Evolutionary conservation across 2,329 filamentous ascomycete species (phyloP).

Genomic region (Cryoendolithus antarcticus): DNA sequence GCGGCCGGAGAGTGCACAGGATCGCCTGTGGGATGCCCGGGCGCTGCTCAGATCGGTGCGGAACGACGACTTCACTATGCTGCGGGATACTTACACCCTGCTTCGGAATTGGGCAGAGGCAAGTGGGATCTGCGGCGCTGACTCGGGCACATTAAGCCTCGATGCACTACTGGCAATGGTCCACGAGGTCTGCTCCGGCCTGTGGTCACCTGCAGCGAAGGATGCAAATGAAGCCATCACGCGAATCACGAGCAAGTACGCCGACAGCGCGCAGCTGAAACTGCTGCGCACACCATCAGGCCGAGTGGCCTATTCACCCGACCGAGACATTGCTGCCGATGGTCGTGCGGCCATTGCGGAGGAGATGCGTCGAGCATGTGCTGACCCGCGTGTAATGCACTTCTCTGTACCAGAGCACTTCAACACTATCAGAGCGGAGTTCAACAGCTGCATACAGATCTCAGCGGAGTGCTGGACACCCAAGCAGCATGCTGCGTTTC

Average conservation of each 20-base stretch:
- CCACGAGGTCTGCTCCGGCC: no score
- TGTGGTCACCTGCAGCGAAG: no score
- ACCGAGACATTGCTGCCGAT: neutral
- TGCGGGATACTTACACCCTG: neutral
- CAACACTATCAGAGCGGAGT: neutral
- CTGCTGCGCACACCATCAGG: neutral
- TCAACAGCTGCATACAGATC: neutral
- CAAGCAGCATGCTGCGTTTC: constrained; percentile 1
- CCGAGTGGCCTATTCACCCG: neutral
- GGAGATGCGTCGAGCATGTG: neutral
- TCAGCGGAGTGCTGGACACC: constrained; percentile 3
- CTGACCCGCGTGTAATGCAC: neutral
- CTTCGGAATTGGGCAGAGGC: constrained; percentile 3
- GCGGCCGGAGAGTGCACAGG: no score
- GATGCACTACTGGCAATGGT: neutral
- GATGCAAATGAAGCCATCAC: no score
- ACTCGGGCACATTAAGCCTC: constrained; percentile 1
- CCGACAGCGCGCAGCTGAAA: no score
- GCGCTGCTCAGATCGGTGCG: no score
- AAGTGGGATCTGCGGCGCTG: constrained; percentile 2
- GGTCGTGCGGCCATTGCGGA: neutral
- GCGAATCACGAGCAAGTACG: no score
- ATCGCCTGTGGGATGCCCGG: no score
- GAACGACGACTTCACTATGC: no score
- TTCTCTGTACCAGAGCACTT: neutral